These are phyloP conservation scores for Beauveria sp. DNA, from an alignment of 2,329 filamentous ascomycete species.

Conservation along the genomic window DNA sequence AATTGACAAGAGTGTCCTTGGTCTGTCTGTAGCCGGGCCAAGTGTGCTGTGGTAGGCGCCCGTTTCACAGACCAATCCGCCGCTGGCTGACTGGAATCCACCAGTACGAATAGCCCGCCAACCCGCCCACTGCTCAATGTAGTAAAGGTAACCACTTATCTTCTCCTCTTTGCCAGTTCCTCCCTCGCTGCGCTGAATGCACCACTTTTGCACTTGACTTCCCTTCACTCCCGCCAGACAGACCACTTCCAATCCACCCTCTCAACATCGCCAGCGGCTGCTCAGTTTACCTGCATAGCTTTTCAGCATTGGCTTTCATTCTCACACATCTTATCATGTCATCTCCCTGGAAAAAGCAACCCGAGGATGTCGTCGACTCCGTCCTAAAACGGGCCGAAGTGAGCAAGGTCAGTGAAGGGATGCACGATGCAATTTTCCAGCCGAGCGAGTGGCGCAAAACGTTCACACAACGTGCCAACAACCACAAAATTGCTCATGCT, in stretches of 20 bases:
- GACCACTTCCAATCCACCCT: neutral
- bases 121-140: neutral
- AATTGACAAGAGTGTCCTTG: too few species aligned
- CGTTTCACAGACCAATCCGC: neutral
- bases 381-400: constrained; percentile 67
- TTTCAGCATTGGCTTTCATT: neutral
- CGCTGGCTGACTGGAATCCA: neutral
- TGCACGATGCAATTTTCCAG: constrained; percentile 7
- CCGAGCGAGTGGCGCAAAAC: neutral
- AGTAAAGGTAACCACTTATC: neutral
- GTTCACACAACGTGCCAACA: neutral
- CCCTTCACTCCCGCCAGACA: constrained; percentile 3
- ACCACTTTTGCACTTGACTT: constrained; percentile 8
- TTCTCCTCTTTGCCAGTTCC: neutral
- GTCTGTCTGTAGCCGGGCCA: too few species aligned
- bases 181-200: neutral
- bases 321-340: constrained; percentile 36
- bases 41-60: neutral
- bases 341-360: constrained; percentile 55
- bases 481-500: neutral
- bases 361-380: constrained; percentile 57
- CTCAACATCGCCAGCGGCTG: neutral
- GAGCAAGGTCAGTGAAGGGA: constrained; percentile 54
- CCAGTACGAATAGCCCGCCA: neutral
- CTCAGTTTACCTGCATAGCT: neutral